Evolutionary conservation across 495 filamentous ascomycete species (phyloP).

Genomic region (Podospora pseudopauciseta): DNA sequence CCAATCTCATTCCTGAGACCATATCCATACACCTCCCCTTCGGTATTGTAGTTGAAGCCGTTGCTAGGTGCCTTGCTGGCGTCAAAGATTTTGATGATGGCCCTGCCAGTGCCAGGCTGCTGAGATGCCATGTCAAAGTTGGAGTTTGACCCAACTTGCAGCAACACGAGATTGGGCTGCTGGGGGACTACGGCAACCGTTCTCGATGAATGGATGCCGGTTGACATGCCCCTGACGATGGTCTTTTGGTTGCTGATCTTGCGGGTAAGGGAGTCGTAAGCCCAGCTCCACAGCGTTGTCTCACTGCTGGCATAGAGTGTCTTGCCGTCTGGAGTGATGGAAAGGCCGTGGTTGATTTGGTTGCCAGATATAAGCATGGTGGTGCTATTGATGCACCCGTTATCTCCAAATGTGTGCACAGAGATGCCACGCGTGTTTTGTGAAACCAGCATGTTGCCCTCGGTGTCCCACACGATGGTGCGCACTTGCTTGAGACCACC

Average conservation of each 20-base stretch:
- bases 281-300: slow-evolving; percentile 56
- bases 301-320: slow-evolving; percentile 61
- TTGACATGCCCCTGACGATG: slow-evolving; percentile 55
- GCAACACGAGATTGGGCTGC: slow-evolving; percentile 46
- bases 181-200: slow-evolving; percentile 57
- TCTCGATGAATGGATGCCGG: slow-evolving; percentile 56
- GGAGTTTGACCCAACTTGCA: slow-evolving; percentile 56
- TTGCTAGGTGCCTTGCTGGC: slow-evolving; percentile 40
- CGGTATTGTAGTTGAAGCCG: slow-evolving; percentile 48
- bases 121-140: slow-evolving; percentile 56
- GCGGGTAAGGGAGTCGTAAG: slow-evolving; percentile 50
- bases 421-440: slow-evolving; percentile 52
- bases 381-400: slow-evolving; percentile 44
- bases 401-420: slow-evolving; percentile 49
- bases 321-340: slow-evolving; percentile 56
- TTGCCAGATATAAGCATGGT: slow-evolving; percentile 36
- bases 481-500: slow-evolving; percentile 53
- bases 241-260: slow-evolving; percentile 45
- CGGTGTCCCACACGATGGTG: slow-evolving; percentile 56
- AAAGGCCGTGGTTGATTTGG: slow-evolving; percentile 64
- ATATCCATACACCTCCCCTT: slow-evolving; percentile 59
- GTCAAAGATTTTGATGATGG: slow-evolving; percentile 62
- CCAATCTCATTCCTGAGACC: slow-evolving; percentile 67
- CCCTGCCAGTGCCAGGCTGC: slow-evolving; percentile 49
- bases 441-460: slow-evolving; percentile 59